Evolutionary conservation across 2,329 filamentous ascomycete species (phyloP), one percentile per base, ranked within the genome.

Genomic region (Hymenoscyphus salicellus): DNA sequence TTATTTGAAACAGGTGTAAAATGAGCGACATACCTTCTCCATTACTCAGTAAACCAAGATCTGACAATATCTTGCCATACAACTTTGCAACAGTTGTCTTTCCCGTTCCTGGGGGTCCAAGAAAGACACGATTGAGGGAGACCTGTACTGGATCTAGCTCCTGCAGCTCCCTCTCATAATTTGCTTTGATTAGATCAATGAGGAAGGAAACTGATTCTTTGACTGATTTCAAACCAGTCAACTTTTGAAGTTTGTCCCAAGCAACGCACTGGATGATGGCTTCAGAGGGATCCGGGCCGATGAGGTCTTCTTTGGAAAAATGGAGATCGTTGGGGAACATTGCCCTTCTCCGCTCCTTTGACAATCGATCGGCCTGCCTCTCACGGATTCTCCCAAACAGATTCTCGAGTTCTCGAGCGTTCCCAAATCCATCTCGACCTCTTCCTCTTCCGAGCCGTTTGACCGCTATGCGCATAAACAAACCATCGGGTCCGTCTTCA

Each of bases 71-170:
- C 46, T 81, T 77, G 0, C 88, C 90, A 68, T 92, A 93, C 0
- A 92, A 75, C 72, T 90, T 91, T 0, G 89, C 91, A 0, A 93
- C 86, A 0, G 88, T 88, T 0, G 90, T 93, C 70, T 93, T 93
- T 0, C 90, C 90, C 0, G 90, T 93, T 0, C 91, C 90, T 0
- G 91, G 90, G 1, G 81, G 84, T 0, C 90, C 90, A 0, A 92
- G 72, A 63, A 93, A 91, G 1, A 92, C 84, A 7, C 82, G 80
- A 73, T 92, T 93, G 0, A 92, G 78, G 0, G 82, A 85, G 60
- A 86, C 86, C 61, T 87, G 77, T 0, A 92, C 77, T 0, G 81
- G 73, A 0, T 82, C 80, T 71, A 88, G 78, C 69, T 92, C 89
- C 0, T 78, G 70, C 0, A 93, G 75, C 71, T 93, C 90, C 0